A percentile compares a stretch with the other conserved stretches of the same genome.
phyloP scores from a whole-genome alignment of 1,139 yeast genomes.

The Lodderomyces orthopsilosis region DNA sequence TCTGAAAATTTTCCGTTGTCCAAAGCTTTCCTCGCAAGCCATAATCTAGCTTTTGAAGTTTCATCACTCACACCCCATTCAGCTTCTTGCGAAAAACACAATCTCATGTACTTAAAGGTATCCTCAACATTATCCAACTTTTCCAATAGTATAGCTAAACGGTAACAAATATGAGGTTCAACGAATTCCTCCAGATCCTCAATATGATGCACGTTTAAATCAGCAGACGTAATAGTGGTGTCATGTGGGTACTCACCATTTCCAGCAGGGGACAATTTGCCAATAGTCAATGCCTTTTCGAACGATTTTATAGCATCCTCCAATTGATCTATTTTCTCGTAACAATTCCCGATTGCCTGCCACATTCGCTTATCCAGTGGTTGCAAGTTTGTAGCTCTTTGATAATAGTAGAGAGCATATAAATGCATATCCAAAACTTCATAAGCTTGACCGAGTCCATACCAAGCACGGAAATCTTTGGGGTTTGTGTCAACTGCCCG shows the following conservation, averaged over 20 bases:
- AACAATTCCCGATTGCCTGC: conserved; percentile 93
- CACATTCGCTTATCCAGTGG: conserved; percentile 94
- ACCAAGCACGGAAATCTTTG: conserved; percentile 96
- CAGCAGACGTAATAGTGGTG: not conserved
- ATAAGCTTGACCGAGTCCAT: conserved; percentile 96
- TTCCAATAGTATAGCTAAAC: conserved; percentile 69
- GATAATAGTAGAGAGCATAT: conserved; percentile 89
- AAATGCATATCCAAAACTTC: conserved; percentile 95
- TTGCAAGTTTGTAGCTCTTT: conserved; percentile 82
- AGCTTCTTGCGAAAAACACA: conserved; percentile 66
- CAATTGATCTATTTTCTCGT: conserved; percentile 70
- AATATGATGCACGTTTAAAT: not conserved
- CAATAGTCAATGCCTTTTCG: conserved; percentile 54
- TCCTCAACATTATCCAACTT: conserved; percentile 49
- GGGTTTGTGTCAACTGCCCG: conserved; percentile 88
- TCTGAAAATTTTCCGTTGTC: conserved; percentile 54
- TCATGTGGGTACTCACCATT: not conserved
- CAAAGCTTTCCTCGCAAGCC: conserved; percentile 79
- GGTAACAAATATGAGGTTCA: conserved; percentile 56
- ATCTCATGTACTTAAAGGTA: conserved; percentile 65
- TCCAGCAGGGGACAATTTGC: conserved; percentile 23
- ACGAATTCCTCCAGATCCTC: conserved; percentile 18
- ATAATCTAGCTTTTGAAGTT: conserved; percentile 76
- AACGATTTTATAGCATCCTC: conserved; percentile 64
- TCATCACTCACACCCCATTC: conserved; percentile 74